Percentiles rank a stretch among this genome's conserved stretches.
Evolutionary conservation across 1,284 basidiomycete genomes (phyloP).

Genomic region (Phellinidium pouzarii): DNA sequence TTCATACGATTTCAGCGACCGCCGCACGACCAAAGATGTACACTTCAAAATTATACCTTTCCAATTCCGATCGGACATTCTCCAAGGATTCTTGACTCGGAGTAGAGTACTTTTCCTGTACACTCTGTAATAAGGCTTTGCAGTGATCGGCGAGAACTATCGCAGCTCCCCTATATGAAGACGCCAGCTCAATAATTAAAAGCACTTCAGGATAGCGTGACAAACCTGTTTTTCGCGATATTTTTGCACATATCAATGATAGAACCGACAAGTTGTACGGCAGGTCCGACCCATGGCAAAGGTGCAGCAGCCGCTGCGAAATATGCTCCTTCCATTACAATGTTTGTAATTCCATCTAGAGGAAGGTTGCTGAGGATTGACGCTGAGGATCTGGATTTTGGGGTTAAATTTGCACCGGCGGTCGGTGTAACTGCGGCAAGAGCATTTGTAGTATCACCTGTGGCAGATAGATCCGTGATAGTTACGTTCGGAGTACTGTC

Average conservation of each 20-base stretch:
- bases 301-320: constrained; percentile 34
- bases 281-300: constrained; percentile 39
- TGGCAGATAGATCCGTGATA: too few species aligned
- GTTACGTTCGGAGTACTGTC: too few species aligned
- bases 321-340: neutral
- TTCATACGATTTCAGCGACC: constrained; percentile 20
- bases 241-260: constrained; percentile 40
- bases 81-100: neutral
- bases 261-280: constrained; percentile 32
- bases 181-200: constrained; percentile 18
- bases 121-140: neutral
- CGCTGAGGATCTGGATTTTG: too few species aligned
- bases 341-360: neutral
- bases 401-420: too few species aligned
- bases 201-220: constrained; percentile 3
- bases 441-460: too few species aligned
- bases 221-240: constrained; percentile 39
- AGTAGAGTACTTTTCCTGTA: constrained; percentile 14
- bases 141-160: neutral
- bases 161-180: neutral
- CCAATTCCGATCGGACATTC: neutral
- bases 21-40: neutral
- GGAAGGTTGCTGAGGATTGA: neutral
- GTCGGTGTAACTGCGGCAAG: too few species aligned
- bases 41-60: neutral